Base-by-base conservation (phyloP, 768 basidiomycete genomes). In the Wakefieldia striispora region DNA sequence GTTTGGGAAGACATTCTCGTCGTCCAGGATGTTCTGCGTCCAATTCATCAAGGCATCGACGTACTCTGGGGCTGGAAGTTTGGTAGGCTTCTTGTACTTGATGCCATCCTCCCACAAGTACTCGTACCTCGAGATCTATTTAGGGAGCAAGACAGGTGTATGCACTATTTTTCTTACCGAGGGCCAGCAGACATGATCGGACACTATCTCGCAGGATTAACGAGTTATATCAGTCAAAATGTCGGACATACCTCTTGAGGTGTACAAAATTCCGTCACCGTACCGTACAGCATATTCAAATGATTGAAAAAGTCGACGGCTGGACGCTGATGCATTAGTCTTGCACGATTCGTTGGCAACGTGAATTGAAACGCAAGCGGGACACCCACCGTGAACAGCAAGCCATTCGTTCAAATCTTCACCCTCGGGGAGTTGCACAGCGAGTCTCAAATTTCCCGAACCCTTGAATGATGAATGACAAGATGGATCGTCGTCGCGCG, bases 261-360 rank as follows among this genome's bases (percentile, higher is more conserved):
- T 16, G 91, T 97, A 69, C 97, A 99, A 65, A 98, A 98, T 71
- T 99, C 97, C 2, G 97, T 97, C 20, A 99, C 84, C 10, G 94
- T 97, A 11, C 95, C 97, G 62, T 98, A 99, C 17, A 99, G 75
- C 97, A 99, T 99, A 68, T 99, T 99, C 56, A 99, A 72, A 65
- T 99, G 97, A 65, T 98, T 99, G 79, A 98, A 99, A 73, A 99
- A 99, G 69, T 99, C 97, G 52, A 98, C 95, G 26, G 93, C 97
- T 99, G 59, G 16, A 42, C 40, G n/a, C 44, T 13, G 34, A 42
- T 6, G 39, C 34, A 49, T 58, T 50, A 48, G 20, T 33, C 1
- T 23, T 24, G 27, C 27, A 11, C 27, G 27, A 8, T 27, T 4
- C 20, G 20, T 21, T 35, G 33, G 38, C 38, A 17, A 45, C 19